Evolutionary conservation across 2,329 filamentous ascomycete genomes (phyloP).

Genomic region (Fusarium algeriense): DNA sequence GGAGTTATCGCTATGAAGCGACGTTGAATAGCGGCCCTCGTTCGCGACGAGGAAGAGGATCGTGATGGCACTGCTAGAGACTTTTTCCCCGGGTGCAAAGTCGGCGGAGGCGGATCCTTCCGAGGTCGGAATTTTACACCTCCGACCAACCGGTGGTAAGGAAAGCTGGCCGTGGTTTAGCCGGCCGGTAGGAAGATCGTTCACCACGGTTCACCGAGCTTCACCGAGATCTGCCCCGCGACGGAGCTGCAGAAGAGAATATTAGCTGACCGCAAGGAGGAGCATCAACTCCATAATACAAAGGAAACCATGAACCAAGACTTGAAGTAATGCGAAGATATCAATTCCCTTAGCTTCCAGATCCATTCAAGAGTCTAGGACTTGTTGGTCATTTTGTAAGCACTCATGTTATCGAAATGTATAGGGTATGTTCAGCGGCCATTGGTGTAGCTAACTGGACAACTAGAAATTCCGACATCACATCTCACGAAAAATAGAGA

Average conservation of each 20-base stretch:
- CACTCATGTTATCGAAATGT: neutral
- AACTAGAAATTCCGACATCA: neutral
- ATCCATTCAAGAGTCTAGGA: neutral
- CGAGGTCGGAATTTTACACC: conserved; percentile 50
- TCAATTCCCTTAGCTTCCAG: neutral
- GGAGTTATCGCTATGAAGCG: conserved; percentile 35
- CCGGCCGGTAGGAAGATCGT: conserved; percentile 13
- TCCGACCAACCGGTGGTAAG: conserved; percentile 40
- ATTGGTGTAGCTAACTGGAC: conserved; percentile 3
- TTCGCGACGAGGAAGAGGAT: conserved; percentile 43
- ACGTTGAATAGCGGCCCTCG: conserved; percentile 44
- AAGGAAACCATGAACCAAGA: too few relatives aligned
- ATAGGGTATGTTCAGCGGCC: neutral
- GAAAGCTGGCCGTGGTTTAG: conserved; percentile 44
- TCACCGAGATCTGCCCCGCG: conserved; percentile 19
- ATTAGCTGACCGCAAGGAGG: conserved; percentile 5
- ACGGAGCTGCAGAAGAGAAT: neutral
- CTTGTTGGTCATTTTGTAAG: neutral
- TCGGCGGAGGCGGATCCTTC: conserved; percentile 44
- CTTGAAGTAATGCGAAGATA: fast-evolving
- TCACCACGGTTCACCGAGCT: neutral
- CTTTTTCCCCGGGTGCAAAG: conserved; percentile 47
- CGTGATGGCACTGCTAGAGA: conserved; percentile 37
- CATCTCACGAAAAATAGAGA: neutral
- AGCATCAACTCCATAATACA: neutral